Base-by-base conservation (phyloP, 2,329 filamentous ascomycete species). In the Huntiella bhutanensis region DNA sequence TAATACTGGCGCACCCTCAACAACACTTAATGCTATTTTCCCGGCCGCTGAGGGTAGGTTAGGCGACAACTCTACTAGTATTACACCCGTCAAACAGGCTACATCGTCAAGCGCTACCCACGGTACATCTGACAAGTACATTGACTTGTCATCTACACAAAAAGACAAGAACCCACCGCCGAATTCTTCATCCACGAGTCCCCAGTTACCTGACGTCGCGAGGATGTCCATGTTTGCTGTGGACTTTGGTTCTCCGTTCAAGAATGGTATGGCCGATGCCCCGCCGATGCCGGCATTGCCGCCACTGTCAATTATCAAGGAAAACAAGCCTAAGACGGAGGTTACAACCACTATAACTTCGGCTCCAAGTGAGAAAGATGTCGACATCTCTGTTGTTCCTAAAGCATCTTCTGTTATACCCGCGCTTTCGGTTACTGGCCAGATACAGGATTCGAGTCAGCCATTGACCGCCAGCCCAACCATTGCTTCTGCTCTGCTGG, bases 201-300 rank as follows among this genome's bases (percentile, higher is more conserved):
- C 73, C 0, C 67, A 71, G 51, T 62, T 80, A 13, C 75, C 75
- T 7, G 65, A 73, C 50, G 54, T 80, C 3, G 62, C 65, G 10
- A 70, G 74, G 19, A 63, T 78, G 61, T 79, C 75, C 37, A 64
- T 65, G 1, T 79, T 79, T 55, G 72, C 73, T 1, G 62, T 70
- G 37, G 72, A 76, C 49, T 63, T 78, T 38, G 54, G 58, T 8
- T 42, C 53, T 13, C 52, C 53, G 10, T 43, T 43, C 13, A 13
- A 13, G 12, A 15, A 16, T 8, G 28, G 32, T 16, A 13, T 43
- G 12, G 28, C 33, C 4, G 41, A 43, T 13, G 53, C 57, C 2
- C 56, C 58, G 3, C 54, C 56, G 1, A 39, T 58, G 35, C 55
- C 54, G 15, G 47, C 52, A 4, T 46, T 56, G 12, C 54, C 49